phyloP scores from a whole-genome alignment of 2,329 filamentous ascomycete species.

The Juglanconis oblonga region DNA sequence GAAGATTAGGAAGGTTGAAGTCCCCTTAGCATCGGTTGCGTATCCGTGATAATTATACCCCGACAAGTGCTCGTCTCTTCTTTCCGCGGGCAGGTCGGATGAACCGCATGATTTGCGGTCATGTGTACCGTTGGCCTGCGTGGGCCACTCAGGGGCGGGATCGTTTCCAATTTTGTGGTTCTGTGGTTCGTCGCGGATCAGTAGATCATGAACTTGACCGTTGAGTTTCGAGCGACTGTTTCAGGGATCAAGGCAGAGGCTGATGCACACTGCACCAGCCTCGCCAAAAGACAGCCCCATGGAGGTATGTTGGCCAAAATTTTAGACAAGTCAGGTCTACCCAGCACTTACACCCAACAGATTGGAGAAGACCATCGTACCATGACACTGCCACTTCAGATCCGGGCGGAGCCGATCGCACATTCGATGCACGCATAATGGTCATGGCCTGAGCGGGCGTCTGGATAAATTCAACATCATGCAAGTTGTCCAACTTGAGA shows the following conservation, averaged over 20 bases:
- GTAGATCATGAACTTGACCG: not conserved
- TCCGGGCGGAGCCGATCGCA: not conserved
- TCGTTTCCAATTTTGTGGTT: not conserved
- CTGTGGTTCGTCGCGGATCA: constrained; percentile 9
- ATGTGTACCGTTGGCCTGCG: no score
- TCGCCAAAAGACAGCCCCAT: not conserved
- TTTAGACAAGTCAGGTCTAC: no score
- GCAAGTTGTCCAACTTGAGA: not conserved
- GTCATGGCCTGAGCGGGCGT: not conserved
- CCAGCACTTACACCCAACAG: no score
- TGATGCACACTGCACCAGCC: not conserved
- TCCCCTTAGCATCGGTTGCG: not conserved
- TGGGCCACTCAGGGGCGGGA: no score
- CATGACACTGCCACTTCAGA: not conserved
- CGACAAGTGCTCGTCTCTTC: not conserved
- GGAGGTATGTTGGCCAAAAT: no score
- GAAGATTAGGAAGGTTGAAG: not conserved
- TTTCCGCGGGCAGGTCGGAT: not conserved
- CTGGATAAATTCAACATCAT: not conserved
- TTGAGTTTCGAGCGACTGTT: constrained; percentile 2
- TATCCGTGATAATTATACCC: constrained; percentile 1
- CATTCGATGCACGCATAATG: no score
- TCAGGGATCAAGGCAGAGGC: not conserved
- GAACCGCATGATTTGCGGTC: not conserved
- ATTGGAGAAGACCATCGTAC: no score